Base-by-base conservation (phyloP, 129 eudicot genomes). In the Kitagawia praeruptora region DNA sequence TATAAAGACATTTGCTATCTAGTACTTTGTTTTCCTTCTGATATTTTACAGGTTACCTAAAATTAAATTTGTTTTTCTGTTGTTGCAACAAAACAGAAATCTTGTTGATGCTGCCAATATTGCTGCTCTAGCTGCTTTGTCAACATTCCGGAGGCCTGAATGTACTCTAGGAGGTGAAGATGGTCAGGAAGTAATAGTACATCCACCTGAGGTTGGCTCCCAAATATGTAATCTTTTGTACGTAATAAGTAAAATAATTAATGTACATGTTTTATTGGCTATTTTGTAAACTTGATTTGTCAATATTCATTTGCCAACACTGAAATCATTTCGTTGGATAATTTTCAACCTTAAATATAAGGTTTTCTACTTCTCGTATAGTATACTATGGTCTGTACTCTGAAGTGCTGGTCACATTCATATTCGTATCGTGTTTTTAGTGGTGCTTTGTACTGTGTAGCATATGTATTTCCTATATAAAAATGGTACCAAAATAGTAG, bases 101-200 rank as follows among this genome's bases (percentile, higher is more conserved):
- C 97, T 94, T 73, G 96, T 95, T 81, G 99, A 95, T 92, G 97
- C 99, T 83, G 97, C 99, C 84, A 95, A 95, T 82, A 83, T 95
- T 85, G 99, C 99, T 80, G 97, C 99, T 81, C 90, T 95, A 78
- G 93, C 91, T 75, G 96, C 99, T 25, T 88, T 95, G 38, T 85
- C 90, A 74, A 92, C 99, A 39, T 95, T 90, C 70, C 87, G 93
- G 76, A 90, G 96, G 89, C 90, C 97, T 49, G 99, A 95, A 76
- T 95, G 97, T 85, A 84, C 97, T 74, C 79, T 95, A 39, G 96
- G 94, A 72, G 98, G 97, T 74, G 96, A 95, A 70, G 93, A 92
- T 84, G 94, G 94, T 80, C 99, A 92, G 84, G 97, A 95, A 89
- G 87, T 92, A 77, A 87, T 84, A 79, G 70, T 95, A 49, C 99